Percentiles rank a stretch among this genome's conserved stretches.
These are phyloP conservation scores for Alternaria sp. DNA, from an alignment of 2,329 filamentous ascomycete genomes.

Conservation along the genomic window DNA sequence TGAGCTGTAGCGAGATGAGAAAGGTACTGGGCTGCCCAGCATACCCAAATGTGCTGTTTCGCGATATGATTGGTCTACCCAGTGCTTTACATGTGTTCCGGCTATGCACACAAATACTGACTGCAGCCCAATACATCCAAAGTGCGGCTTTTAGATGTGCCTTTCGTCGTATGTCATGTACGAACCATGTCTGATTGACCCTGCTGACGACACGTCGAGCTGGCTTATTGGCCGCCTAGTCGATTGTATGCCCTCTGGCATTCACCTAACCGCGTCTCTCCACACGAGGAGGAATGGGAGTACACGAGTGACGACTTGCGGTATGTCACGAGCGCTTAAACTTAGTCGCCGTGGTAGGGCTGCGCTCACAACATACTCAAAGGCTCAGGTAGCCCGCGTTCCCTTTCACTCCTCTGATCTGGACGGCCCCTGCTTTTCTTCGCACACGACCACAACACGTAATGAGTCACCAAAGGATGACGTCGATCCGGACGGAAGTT, in stretches of 20 bases:
- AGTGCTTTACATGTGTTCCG: constrained; percentile 44
- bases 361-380: constrained; percentile 31
- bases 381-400: constrained; percentile 36
- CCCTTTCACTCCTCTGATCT: constrained; percentile 23
- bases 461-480: constrained; percentile 12
- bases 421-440: not conserved
- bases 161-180: constrained; percentile 33
- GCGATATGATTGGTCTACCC: constrained; percentile 41
- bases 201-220: constrained; percentile 31
- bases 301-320: constrained; percentile 42
- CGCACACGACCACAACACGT: not conserved
- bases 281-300: constrained; percentile 32
- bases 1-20: constrained; percentile 32
- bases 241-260: constrained; percentile 22
- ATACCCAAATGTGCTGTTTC: constrained; percentile 31
- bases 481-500: constrained; percentile 19
- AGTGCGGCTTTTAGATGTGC: constrained; percentile 23
- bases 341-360: constrained; percentile 36
- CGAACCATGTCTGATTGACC: constrained; percentile 26
- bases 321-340: constrained; percentile 45
- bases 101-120: constrained; percentile 44
- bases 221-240: constrained; percentile 39
- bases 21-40: constrained; percentile 31
- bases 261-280: constrained; percentile 30
- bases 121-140: constrained; percentile 44